Evolutionary conservation across 345 rosid genomes (phyloP).

Genomic region (Theobroma cacao): DNA sequence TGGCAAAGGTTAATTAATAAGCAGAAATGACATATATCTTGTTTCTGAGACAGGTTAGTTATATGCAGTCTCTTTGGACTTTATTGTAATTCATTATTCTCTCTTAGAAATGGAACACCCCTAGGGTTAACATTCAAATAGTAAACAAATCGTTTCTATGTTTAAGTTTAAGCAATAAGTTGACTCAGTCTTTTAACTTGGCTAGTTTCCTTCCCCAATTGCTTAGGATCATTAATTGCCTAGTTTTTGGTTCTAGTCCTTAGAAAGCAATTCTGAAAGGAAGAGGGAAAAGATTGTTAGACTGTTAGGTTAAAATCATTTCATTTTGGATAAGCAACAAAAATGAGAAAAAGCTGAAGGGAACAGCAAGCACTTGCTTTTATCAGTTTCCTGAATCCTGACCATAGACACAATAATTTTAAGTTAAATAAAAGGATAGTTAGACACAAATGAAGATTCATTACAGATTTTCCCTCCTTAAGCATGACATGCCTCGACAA

Average conservation of each 20-base stretch:
- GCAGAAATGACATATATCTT: background rate
- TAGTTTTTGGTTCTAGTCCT: no score
- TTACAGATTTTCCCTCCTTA: background rate
- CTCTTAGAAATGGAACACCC: background rate
- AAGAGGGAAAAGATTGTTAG: background rate
- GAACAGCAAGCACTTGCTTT: background rate
- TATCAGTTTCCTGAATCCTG: background rate
- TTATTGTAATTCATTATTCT: no score
- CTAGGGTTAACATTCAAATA: background rate
- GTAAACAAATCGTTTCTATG: background rate
- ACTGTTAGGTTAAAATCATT: slow-evolving; percentile 2
- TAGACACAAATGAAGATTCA: no score
- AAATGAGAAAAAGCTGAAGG: background rate
- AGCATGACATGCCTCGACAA: background rate
- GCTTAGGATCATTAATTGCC: no score
- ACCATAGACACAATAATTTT: background rate
- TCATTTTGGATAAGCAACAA: background rate
- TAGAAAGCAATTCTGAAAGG: background rate
- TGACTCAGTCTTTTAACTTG: background rate
- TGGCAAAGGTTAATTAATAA: background rate
- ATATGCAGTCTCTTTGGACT: background rate
- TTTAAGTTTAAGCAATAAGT: background rate
- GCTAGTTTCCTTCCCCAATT: no score
- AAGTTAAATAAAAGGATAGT: no score
- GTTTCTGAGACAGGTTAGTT: no score